These are phyloP conservation scores for Salix arbutifolia DNA, from an alignment of 345 rosid genomes.

Conservation along the genomic window DNA sequence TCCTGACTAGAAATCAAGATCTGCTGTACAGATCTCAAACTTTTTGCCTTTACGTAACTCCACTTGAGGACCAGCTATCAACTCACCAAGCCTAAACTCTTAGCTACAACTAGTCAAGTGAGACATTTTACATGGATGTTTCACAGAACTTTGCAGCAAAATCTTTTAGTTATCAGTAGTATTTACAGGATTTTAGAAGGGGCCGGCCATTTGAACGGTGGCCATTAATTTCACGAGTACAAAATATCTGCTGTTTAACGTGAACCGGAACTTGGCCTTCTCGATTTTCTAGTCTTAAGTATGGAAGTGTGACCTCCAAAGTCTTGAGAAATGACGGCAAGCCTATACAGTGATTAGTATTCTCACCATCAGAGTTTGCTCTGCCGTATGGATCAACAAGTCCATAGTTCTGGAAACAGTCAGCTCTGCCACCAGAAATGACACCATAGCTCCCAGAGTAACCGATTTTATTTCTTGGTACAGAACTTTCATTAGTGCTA, in stretches of 20 bases:
- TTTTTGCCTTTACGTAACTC: too few species aligned
- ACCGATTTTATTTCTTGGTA: not conserved
- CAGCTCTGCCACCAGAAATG: slow-evolving; percentile 4
- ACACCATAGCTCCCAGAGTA: slow-evolving; percentile 3
- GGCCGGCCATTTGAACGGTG: not conserved
- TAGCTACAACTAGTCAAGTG: not conserved
- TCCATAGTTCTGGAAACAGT: slow-evolving; percentile 9
- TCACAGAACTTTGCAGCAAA: not conserved
- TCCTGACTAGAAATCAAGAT: too few species aligned
- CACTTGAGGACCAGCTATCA: not conserved
- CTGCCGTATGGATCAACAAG: not conserved
- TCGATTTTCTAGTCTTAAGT: not conserved
- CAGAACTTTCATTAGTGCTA: slow-evolving; percentile 5
- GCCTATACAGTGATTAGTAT: not conserved
- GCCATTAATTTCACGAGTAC: not conserved
- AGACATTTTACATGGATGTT: not conserved
- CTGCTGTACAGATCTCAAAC: too few species aligned
- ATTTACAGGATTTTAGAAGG: not conserved
- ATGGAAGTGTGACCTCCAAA: not conserved
- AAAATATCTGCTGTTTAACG: not conserved
- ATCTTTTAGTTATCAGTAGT: not conserved
- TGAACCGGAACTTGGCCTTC: not conserved
- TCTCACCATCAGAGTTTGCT: not conserved
- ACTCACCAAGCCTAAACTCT: not conserved
- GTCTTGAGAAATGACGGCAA: not conserved